A percentile compares a stretch with the other conserved stretches of the same genome.
Evolutionary conservation across 257 asterid species (phyloP).

Genomic region (Nicotiana attenuata): DNA sequence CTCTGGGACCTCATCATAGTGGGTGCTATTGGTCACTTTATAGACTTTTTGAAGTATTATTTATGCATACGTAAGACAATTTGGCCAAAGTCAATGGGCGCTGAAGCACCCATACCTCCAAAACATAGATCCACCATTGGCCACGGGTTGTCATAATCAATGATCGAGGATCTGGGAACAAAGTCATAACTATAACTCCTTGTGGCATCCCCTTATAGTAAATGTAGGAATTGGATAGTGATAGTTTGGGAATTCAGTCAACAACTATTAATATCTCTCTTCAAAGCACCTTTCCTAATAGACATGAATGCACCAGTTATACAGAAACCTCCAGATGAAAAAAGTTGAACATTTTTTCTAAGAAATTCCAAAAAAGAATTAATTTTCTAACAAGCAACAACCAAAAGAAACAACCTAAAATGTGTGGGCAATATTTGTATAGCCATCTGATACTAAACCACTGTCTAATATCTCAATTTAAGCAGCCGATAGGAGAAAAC

Average conservation of each 20-base stretch:
- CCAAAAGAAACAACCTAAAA: background rate
- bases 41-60: too few species aligned
- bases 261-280: background rate
- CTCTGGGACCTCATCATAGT: too few species aligned
- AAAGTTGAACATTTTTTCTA: background rate
- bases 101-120: too few species aligned
- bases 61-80: too few species aligned
- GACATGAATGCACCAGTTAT: background rate
- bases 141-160: background rate
- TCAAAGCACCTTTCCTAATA: background rate
- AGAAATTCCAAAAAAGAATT: background rate
- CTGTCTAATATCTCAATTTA: background rate
- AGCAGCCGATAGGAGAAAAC: background rate
- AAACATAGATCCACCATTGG: too few species aligned
- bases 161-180: background rate
- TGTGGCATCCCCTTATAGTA: background rate
- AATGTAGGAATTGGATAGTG: background rate
- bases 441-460: background rate
- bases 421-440: background rate
- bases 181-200: background rate
- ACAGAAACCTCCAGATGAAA: background rate
- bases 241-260: background rate
- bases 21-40: too few species aligned
- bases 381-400: background rate
- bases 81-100: too few species aligned